Conservation (phyloP, 495 filamentous ascomycete species). For the Lindgomyces ingoldianus region DNA sequence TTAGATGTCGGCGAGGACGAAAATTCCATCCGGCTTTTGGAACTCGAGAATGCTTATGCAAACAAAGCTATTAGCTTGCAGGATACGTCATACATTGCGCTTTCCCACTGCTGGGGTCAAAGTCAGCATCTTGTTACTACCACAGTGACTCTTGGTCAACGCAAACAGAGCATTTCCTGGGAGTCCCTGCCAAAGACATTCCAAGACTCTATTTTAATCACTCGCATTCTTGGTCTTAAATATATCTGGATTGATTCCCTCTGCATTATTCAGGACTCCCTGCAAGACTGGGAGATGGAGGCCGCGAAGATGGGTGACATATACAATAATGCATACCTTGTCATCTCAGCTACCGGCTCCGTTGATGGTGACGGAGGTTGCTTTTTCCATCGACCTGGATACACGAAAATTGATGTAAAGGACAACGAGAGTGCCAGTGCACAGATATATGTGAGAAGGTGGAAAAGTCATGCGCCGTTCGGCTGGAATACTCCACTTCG, state of each 20-base stretch:
- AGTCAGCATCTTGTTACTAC: not conserved
- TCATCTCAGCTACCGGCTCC: slow-evolving; percentile 3
- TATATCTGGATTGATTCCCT: slow-evolving; percentile 15
- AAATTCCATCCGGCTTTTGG: not conserved
- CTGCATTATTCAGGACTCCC: too few relatives aligned
- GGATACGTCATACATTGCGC: not conserved
- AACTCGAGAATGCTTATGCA: not conserved
- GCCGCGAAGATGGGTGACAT: slow-evolving; percentile 4
- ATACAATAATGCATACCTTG: not conserved
- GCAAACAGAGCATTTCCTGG: slow-evolving; percentile 3
- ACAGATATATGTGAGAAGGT: not conserved
- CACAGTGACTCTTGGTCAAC: not conserved
- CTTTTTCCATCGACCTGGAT: not conserved
- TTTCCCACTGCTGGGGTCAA: slow-evolving; percentile 12
- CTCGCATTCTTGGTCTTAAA: not conserved
- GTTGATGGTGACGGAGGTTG: not conserved
- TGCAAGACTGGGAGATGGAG: slow-evolving; percentile 4
- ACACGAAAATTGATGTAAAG: not conserved
- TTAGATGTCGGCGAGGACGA: not conserved
- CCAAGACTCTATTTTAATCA: slow-evolving; percentile 11
- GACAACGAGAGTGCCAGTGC: not conserved
- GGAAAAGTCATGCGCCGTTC: not conserved
- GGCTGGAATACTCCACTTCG: not conserved
- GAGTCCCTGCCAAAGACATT: slow-evolving; percentile 8
- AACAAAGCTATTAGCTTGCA: not conserved